These are phyloP conservation scores for Collybia sp. DNA, from an alignment of 768 basidiomycete genomes.

Conservation along the genomic window DNA sequence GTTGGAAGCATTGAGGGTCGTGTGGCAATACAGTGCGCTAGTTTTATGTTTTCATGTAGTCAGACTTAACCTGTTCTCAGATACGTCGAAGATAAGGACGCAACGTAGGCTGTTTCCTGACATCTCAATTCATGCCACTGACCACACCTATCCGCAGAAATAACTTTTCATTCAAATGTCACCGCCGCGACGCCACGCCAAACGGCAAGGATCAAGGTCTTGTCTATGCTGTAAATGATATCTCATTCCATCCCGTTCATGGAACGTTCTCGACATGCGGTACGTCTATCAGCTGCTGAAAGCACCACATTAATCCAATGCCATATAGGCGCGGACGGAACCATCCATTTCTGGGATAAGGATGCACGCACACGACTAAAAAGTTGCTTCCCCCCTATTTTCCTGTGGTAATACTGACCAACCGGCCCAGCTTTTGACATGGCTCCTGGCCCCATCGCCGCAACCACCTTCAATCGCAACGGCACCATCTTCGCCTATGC, in stretches of 20 bases:
- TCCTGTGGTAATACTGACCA: not conserved
- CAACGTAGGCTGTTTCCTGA: slow-evolving; percentile 36
- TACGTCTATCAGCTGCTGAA: slow-evolving; percentile 18
- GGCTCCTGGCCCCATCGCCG: slow-evolving; percentile 70
- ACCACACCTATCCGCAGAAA: slow-evolving; percentile 33
- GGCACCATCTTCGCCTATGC: slow-evolving; percentile 91
- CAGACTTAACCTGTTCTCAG: slow-evolving; percentile 28
- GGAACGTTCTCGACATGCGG: slow-evolving; percentile 86
- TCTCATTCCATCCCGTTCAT: slow-evolving; percentile 79
- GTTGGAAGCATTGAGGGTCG: slow-evolving; percentile 87
- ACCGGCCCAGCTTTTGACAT: slow-evolving; percentile 41
- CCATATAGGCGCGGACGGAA: slow-evolving; percentile 68
- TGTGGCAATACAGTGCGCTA: slow-evolving; percentile 89
- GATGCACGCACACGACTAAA: slow-evolving; percentile 89
- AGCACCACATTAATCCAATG: slow-evolving; percentile 7
- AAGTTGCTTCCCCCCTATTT: slow-evolving; percentile 38
- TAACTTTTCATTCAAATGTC: slow-evolving; percentile 89
- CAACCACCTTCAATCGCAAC: slow-evolving; percentile 82
- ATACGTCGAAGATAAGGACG: slow-evolving; percentile 85
- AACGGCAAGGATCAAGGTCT: slow-evolving; percentile 60
- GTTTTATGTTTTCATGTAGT: not conserved
- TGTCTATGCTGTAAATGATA: slow-evolving; percentile 82
- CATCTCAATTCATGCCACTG: not conserved
- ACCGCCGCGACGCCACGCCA: slow-evolving; percentile 55
- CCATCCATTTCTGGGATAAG: slow-evolving; percentile 94